Percentiles rank a stretch among this genome's conserved stretches.
phyloP scores from a whole-genome alignment of 2,329 filamentous ascomycete genomes.

The Colletotrichum sp. region DNA sequence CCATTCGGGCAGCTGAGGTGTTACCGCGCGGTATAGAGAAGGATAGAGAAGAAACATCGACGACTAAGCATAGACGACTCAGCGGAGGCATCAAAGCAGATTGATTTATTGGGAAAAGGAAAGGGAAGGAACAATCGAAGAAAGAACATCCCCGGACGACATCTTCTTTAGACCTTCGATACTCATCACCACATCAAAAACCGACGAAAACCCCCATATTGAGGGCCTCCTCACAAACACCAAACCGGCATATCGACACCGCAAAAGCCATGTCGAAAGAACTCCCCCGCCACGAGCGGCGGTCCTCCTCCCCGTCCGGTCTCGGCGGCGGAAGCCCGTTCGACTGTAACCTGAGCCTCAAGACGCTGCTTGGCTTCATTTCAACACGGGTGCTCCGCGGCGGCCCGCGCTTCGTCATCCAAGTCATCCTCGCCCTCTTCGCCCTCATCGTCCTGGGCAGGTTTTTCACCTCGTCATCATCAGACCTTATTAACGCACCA shows the following conservation, averaged over 20 bases:
- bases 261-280: constrained; percentile 2
- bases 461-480: constrained; percentile 25
- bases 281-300: constrained; percentile 13
- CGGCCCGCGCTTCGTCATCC: constrained; percentile 31
- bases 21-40: background rate
- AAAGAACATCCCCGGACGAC: background rate
- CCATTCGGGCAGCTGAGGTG: background rate
- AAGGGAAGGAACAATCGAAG: background rate
- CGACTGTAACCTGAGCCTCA: constrained; percentile 21
- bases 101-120: background rate
- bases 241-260: background rate
- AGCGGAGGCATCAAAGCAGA: background rate
- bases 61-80: background rate
- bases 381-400: constrained; percentile 46
- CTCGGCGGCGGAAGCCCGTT: background rate
- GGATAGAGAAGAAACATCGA: background rate
- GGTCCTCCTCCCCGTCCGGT: background rate
- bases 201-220: background rate
- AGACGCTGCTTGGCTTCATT: constrained; percentile 41
- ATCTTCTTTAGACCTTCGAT: background rate
- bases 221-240: background rate
- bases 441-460: constrained; percentile 30
- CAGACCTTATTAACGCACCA: background rate
- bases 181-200: background rate
- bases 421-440: constrained; percentile 23